phyloP scores from a whole-genome alignment of 2,329 filamentous ascomycete genomes.

The Endothia cerciana region DNA sequence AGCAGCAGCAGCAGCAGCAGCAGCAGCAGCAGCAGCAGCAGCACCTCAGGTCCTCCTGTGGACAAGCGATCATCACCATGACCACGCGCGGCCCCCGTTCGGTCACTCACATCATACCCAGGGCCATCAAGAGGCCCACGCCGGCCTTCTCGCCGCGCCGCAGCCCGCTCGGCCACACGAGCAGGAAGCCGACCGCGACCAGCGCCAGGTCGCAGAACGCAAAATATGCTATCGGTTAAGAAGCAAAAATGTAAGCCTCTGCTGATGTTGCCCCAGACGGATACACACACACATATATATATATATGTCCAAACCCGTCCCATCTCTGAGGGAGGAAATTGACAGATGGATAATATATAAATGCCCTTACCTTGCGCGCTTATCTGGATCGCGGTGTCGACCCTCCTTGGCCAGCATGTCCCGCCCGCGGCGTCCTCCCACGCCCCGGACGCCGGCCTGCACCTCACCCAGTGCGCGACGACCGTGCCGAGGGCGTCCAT shows the following conservation, averaged over 20 bases:
- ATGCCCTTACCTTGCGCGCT: conserved; percentile 13
- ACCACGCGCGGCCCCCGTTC: no score
- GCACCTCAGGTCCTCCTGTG: no score
- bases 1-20: no score
- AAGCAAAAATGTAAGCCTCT: background rate
- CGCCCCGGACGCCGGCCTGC: conserved; percentile 10
- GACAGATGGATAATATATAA: no score
- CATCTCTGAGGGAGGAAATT: no score
- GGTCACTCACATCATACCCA: conserved; percentile 17
- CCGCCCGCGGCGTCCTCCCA: conserved; percentile 5
- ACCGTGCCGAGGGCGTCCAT: conserved; percentile 11
- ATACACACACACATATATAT: no score
- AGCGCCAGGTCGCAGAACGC: conserved; percentile 17
- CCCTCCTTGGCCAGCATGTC: conserved; percentile 1
- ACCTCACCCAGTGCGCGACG: conserved; percentile 24
- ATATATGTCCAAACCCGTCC: no score
- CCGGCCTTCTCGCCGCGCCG: conserved; percentile 18
- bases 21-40: no score
- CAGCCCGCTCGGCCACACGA: conserved; percentile 18
- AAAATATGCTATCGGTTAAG: conserved; percentile 6
- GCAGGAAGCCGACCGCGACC: conserved; percentile 13
- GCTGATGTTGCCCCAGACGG: no score
- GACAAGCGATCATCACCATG: no score
- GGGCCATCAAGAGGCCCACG: conserved; percentile 1
- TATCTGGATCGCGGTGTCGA: conserved; percentile 4